Percentiles rank a stretch among this genome's conserved stretches.
phyloP scores from a whole-genome alignment of 495 filamentous ascomycete species.

The Baudoinia panamericana region DNA sequence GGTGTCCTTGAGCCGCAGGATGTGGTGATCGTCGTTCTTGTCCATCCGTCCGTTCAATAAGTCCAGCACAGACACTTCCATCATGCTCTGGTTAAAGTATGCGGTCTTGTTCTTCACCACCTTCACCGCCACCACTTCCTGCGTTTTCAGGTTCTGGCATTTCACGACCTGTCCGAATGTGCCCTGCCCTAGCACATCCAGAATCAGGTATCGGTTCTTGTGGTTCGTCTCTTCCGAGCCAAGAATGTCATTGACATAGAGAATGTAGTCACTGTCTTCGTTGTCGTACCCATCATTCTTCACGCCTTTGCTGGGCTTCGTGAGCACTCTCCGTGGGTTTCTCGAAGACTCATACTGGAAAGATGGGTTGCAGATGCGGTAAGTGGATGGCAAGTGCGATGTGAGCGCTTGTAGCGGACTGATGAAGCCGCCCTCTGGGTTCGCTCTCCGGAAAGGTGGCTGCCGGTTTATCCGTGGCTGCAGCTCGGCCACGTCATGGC shows the following conservation, averaged over 20 bases:
- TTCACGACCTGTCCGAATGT: slow-evolving; percentile 99
- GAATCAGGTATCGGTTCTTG: slow-evolving; percentile 96
- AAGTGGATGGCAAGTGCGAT: slow-evolving; percentile 82
- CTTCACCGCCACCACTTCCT: slow-evolving; percentile 97
- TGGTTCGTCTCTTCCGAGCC: slow-evolving; percentile 96
- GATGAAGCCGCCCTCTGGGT: slow-evolving; percentile 96
- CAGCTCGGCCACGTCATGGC: slow-evolving; percentile 58
- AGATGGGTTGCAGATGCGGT: slow-evolving; percentile 92
- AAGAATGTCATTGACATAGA: slow-evolving; percentile 98
- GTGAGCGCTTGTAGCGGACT: slow-evolving; percentile 96
- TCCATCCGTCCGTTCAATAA: slow-evolving; percentile 95
- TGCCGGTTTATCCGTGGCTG: slow-evolving; percentile 73
- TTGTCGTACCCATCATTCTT: slow-evolving; percentile 99
- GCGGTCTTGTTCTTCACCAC: slow-evolving; percentile 98
- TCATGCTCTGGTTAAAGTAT: slow-evolving; percentile 99
- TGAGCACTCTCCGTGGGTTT: slow-evolving; percentile 89
- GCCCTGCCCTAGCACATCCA: slow-evolving; percentile 94
- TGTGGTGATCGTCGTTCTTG: slow-evolving; percentile 98
- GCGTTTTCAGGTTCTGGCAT: slow-evolving; percentile 95
- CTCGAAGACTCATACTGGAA: slow-evolving; percentile 99
- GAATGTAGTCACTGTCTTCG: slow-evolving; percentile 97
- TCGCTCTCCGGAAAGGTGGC: slow-evolving; percentile 81
- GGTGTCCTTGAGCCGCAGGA: slow-evolving; percentile 90
- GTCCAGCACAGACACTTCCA: slow-evolving; percentile 98
- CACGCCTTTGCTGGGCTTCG: slow-evolving; percentile 96